These are phyloP conservation scores for Tylopilus subfusipes DNA, from an alignment of 768 basidiomycete species.

Conservation along the genomic window DNA sequence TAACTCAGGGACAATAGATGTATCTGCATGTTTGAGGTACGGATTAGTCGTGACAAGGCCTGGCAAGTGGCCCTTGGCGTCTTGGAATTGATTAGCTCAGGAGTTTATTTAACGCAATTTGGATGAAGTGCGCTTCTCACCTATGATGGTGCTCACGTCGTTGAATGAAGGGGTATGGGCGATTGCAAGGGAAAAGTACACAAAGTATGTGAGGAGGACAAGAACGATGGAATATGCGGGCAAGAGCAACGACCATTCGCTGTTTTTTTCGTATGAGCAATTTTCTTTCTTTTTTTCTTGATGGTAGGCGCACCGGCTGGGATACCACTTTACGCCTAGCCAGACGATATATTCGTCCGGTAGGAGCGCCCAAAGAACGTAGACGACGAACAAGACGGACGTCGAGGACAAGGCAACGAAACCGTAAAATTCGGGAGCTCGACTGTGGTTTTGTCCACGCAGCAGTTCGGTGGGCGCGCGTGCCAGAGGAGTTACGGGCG, in stretches of 20 bases:
- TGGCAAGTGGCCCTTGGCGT: constrained; percentile 55
- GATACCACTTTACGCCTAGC: constrained; percentile 80
- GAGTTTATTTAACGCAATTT: constrained; percentile 4
- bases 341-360: constrained; percentile 66
- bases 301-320: constrained; percentile 57
- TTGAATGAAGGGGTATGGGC: constrained; percentile 66
- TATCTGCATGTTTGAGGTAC: constrained; percentile 47
- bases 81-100: constrained; percentile 36
- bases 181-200: constrained; percentile 74
- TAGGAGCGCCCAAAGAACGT: constrained; percentile 76
- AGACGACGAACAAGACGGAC: constrained; percentile 62
- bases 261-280: constrained; percentile 27
- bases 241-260: constrained; percentile 82
- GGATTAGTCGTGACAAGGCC: constrained; percentile 32
- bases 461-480: constrained; percentile 39
- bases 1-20: constrained; percentile 54
- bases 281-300: neutral
- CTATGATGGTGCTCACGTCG: constrained; percentile 63
- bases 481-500: constrained; percentile 44
- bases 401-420: constrained; percentile 85
- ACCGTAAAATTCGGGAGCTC: constrained; percentile 86
- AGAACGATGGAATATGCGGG: constrained; percentile 74
- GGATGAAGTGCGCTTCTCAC: constrained; percentile 37
- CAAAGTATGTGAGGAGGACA: constrained; percentile 70
- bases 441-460: constrained; percentile 51